phyloP scores from a whole-genome alignment of 352 stramenopile species.

The Globisporangium recalcitrans region DNA sequence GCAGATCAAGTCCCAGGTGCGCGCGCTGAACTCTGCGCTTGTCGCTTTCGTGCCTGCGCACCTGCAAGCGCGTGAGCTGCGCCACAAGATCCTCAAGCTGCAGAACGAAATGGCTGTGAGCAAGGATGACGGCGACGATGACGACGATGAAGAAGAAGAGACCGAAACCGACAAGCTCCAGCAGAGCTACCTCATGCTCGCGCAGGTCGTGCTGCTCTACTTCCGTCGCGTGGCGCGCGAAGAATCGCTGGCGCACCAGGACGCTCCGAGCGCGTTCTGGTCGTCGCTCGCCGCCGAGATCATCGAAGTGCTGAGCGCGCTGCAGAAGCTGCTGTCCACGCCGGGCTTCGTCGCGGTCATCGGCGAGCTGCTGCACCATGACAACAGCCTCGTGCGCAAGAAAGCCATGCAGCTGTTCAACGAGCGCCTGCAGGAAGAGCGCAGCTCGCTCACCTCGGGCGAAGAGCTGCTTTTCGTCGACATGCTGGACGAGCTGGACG shows the following conservation, averaged over 20 bases:
- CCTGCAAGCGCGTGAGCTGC: slow-evolving; percentile 56
- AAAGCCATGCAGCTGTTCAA: slow-evolving; percentile 89
- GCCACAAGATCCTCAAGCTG: slow-evolving; percentile 66
- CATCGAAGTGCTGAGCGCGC: slow-evolving; percentile 68
- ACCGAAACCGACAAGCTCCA: slow-evolving; percentile 51
- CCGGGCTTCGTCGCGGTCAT: slow-evolving; percentile 85
- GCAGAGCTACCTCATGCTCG: slow-evolving; percentile 74
- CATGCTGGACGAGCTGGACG: slow-evolving; percentile 80
- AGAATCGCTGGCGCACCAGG: slow-evolving; percentile 44
- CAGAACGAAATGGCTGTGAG: slow-evolving; percentile 13
- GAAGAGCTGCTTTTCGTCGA: slow-evolving; percentile 84
- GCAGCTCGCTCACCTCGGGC: slow-evolving; percentile 45
- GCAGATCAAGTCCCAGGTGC: slow-evolving; percentile 34
- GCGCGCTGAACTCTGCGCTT: slow-evolving; percentile 56
- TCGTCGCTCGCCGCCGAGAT: slow-evolving; percentile 38
- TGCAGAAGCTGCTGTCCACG: slow-evolving; percentile 82
- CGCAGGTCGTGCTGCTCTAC: slow-evolving; percentile 76
- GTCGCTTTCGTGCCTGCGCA: slow-evolving; percentile 68
- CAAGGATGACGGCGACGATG: slow-evolving; percentile 27
- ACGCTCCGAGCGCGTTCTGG: slow-evolving; percentile 47
- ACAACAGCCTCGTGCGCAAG: slow-evolving; percentile 83
- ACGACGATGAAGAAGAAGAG: slow-evolving; percentile 26
- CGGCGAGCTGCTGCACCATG: slow-evolving; percentile 77
- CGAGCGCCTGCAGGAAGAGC: slow-evolving; percentile 71
- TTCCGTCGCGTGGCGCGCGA: slow-evolving; percentile 72